These are phyloP conservation scores for Beauveria rudraprayagi DNA, from an alignment of 2,329 filamentous ascomycete species.

Conservation along the genomic window DNA sequence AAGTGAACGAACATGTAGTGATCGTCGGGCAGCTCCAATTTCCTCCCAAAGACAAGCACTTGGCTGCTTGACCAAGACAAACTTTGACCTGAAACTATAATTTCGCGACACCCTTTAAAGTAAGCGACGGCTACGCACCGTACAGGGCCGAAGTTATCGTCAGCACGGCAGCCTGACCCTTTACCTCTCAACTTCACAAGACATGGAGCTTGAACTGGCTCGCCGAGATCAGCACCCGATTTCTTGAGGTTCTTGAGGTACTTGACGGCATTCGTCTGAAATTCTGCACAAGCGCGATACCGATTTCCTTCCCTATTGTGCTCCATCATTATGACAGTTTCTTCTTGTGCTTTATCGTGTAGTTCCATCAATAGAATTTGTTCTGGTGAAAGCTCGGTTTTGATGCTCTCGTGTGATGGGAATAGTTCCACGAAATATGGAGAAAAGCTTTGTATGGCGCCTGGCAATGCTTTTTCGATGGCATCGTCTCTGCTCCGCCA, in stretches of 20 bases:
- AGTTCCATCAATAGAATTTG: background rate
- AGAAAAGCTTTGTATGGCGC: background rate
- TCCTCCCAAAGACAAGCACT: background rate
- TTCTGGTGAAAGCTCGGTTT: background rate
- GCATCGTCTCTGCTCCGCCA: background rate
- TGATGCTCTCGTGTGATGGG: background rate
- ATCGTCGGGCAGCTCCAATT: background rate
- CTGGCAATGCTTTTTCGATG: background rate
- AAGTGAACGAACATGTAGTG: background rate
- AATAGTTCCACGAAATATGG: background rate
- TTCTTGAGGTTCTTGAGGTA: background rate
- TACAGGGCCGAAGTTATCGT: background rate
- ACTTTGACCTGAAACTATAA: background rate
- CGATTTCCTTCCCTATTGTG: background rate
- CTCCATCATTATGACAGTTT: background rate
- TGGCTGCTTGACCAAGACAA: background rate
- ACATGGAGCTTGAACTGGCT: background rate
- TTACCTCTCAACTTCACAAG: background rate
- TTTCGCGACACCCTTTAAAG: background rate
- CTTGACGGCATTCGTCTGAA: background rate
- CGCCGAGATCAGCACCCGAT: background rate
- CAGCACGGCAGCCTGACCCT: background rate
- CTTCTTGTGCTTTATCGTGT: background rate
- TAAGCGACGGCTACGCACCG: background rate
- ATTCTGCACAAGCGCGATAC: background rate